These are phyloP conservation scores for Carnegiea gigantea DNA, from an alignment of 179 eudicot genomes.

Conservation along the genomic window DNA sequence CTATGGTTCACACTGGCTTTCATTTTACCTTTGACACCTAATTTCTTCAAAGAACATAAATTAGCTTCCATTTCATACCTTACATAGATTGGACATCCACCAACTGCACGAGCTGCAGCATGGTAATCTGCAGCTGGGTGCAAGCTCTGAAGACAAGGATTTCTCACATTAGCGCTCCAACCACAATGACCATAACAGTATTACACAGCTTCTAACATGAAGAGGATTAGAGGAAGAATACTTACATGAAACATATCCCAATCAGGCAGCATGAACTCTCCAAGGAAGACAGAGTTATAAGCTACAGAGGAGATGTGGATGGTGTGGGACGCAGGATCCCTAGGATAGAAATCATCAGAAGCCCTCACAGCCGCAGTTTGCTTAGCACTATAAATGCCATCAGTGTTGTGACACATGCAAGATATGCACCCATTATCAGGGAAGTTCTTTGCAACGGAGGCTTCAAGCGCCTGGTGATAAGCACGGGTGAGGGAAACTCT, in stretches of 20 bases:
- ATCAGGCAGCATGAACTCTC: slow-evolving; percentile 96
- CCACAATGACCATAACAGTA: neutral
- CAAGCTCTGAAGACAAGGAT: slow-evolving; percentile 55
- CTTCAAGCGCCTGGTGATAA: slow-evolving; percentile 80
- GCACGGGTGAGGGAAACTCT: slow-evolving; percentile 79
- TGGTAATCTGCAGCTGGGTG: slow-evolving; percentile 97
- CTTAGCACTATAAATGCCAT: slow-evolving; percentile 73
- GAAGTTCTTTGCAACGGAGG: slow-evolving; percentile 71
- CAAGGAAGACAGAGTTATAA: slow-evolving; percentile 81
- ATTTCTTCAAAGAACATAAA: neutral
- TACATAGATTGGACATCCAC: slow-evolving; percentile 92
- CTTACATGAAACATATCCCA: slow-evolving; percentile 99
- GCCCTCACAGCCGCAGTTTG: slow-evolving; percentile 87
- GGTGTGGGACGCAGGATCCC: slow-evolving; percentile 98
- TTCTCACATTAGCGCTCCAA: slow-evolving; percentile 22
- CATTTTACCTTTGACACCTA: neutral
- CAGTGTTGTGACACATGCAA: slow-evolving; percentile 95
- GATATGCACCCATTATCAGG: slow-evolving; percentile 87
- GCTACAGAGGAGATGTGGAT: slow-evolving; percentile 88
- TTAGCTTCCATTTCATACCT: slow-evolving; percentile 44
- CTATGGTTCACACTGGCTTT: neutral
- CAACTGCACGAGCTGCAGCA: slow-evolving; percentile 88
- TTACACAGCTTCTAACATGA: neutral
- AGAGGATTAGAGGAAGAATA: neutral
- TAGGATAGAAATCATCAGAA: slow-evolving; percentile 90